Conservation (phyloP, 2,329 filamentous ascomycete genomes). For the Phialemoniopsis sp. region DNA sequence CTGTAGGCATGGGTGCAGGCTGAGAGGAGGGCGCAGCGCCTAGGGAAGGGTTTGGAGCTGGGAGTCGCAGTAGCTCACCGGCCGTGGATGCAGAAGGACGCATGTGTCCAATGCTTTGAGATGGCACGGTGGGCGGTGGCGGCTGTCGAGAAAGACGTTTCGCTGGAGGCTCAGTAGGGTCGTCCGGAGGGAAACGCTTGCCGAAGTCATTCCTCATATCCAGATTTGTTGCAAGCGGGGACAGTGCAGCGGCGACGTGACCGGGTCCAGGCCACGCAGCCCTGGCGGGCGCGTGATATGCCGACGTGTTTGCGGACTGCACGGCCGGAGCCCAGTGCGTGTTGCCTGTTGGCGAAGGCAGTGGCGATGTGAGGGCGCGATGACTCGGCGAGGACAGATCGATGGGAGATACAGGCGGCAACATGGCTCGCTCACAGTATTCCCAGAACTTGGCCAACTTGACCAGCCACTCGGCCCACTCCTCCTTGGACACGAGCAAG, state of each 20-base stretch:
- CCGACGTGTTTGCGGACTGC: conserved; percentile 30
- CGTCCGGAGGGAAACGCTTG: conserved; percentile 46
- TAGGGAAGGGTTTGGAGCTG: conserved; percentile 68
- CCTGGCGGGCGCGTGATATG: conserved; percentile 15
- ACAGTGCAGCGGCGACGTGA: conserved; percentile 29
- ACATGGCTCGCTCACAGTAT: conserved; percentile 69
- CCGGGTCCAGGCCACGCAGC: conserved; percentile 15
- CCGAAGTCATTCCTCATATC: conserved; percentile 32
- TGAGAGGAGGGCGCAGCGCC: conserved; percentile 40
- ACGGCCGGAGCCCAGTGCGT: conserved; percentile 24
- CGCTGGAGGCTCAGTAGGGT: conserved; percentile 47
- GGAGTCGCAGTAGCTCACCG: conserved; percentile 45
- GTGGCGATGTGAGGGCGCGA: conserved; percentile 37
- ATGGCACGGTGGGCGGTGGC: conserved; percentile 9
- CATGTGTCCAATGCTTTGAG: conserved; percentile 7
- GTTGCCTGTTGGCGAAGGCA: conserved; percentile 42
- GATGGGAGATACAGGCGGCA: conserved; percentile 33
- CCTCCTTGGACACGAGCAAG: conserved; percentile 75
- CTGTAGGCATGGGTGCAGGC: conserved; percentile 10
- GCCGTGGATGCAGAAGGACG: conserved; percentile 5
- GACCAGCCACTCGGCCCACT: conserved; percentile 85
- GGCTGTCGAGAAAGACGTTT: conserved; percentile 33
- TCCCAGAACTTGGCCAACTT: conserved; percentile 79
- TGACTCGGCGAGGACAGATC: conserved; percentile 29
- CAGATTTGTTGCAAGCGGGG: conserved; percentile 44